Percentiles rank a stretch among this genome's conserved stretches.
Evolutionary conservation across 2,329 filamentous ascomycete species (phyloP).

Genomic region (Beauveria asiatica): DNA sequence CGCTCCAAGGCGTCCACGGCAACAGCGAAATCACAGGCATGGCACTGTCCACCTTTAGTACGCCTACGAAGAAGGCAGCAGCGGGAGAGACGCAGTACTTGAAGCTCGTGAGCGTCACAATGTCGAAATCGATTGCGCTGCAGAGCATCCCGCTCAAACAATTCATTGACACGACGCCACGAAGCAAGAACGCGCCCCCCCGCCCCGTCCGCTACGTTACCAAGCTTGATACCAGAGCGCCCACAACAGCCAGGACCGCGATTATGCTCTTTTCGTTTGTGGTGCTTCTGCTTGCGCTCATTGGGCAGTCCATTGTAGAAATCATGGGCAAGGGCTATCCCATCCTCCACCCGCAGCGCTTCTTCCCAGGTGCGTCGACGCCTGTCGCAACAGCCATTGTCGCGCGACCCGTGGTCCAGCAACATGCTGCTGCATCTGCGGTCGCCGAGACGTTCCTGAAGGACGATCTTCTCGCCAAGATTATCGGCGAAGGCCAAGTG

Average conservation of each 20-base stretch:
- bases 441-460: constrained; percentile 17
- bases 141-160: constrained; percentile 65
- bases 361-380: constrained; percentile 35
- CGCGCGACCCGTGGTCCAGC: constrained; percentile 12
- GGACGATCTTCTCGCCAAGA: constrained; percentile 28
- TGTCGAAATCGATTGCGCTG: constrained; percentile 70
- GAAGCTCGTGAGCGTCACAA: constrained; percentile 72
- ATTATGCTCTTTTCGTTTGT: constrained; percentile 47
- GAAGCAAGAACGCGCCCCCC: constrained; percentile 30
- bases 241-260: constrained; percentile 39
- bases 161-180: constrained; percentile 27
- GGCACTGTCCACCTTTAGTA: constrained; percentile 47
- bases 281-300: constrained; percentile 50
- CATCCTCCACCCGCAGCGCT: constrained; percentile 44
- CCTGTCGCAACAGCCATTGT: constrained; percentile 18
- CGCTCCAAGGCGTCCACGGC: constrained; percentile 44
- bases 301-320: constrained; percentile 60
- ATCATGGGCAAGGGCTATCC: constrained; percentile 43
- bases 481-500: constrained; percentile 26
- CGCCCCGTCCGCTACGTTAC: constrained; percentile 62
- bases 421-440: constrained; percentile 8
- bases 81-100: constrained; percentile 31
- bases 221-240: constrained; percentile 44
- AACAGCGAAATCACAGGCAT: constrained; percentile 50
- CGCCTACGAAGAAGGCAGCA: constrained; percentile 19